These are phyloP conservation scores for Amesomyces nigricolor DNA, from an alignment of 2,329 filamentous ascomycete genomes.

Conservation along the genomic window DNA sequence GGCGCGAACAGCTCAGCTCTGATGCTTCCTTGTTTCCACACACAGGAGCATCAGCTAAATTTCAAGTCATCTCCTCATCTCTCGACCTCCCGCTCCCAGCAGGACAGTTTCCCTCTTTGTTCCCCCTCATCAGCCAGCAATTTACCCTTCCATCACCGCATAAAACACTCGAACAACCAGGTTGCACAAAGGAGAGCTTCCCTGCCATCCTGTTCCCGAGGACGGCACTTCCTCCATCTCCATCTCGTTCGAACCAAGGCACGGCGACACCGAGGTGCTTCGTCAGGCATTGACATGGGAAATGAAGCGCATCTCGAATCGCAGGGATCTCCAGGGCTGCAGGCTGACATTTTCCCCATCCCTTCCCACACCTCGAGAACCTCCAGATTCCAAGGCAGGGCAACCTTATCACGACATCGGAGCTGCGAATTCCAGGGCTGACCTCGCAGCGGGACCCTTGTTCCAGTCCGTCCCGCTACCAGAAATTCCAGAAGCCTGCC, in stretches of 20 bases:
- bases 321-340: slow-evolving; percentile 19
- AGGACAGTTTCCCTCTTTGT: too few relatives aligned
- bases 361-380: neutral
- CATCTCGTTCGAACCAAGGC: slow-evolving; percentile 1
- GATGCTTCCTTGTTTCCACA: too few relatives aligned
- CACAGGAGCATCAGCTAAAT: too few relatives aligned
- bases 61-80: too few relatives aligned
- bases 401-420: slow-evolving; percentile 4
- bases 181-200: slow-evolving; percentile 9
- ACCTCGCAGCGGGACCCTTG: neutral
- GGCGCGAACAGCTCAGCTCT: too few relatives aligned
- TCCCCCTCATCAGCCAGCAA: neutral
- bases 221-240: neutral
- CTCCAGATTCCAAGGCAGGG: neutral
- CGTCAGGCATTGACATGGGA: slow-evolving; percentile 34
- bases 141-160: slow-evolving; percentile 3
- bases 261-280: slow-evolving; percentile 5
- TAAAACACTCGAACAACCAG: slow-evolving; percentile 19
- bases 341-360: neutral
- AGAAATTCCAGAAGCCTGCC: slow-evolving; percentile 2
- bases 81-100: too few relatives aligned
- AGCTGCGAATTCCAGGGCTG: slow-evolving; percentile 9
- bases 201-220: neutral
- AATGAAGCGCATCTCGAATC: slow-evolving; percentile 31
- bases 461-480: neutral